phyloP scores from a whole-genome alignment of 768 basidiomycete genomes.

The Imleria badia region DNA sequence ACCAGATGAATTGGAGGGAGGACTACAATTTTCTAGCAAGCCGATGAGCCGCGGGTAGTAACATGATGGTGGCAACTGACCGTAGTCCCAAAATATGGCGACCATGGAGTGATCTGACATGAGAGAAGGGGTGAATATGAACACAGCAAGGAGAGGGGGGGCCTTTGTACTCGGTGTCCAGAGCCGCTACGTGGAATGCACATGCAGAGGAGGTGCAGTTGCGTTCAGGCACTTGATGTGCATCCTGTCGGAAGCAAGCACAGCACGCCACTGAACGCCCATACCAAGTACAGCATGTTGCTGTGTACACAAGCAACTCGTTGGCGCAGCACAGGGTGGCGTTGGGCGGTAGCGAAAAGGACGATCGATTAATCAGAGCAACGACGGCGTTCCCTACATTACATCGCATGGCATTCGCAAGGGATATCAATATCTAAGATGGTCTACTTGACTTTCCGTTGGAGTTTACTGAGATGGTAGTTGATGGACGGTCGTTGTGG shows the following conservation, averaged over 20 bases:
- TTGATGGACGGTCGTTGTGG: slow-evolving; percentile 78
- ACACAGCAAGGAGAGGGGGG: neutral
- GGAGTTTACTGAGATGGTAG: slow-evolving; percentile 82
- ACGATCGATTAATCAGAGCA: neutral
- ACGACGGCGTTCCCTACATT: slow-evolving; percentile 11
- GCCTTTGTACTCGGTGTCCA: slow-evolving; percentile 24
- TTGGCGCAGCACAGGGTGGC: neutral
- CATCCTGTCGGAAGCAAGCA: slow-evolving; percentile 12
- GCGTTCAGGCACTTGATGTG: slow-evolving; percentile 10
- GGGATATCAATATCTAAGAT: slow-evolving; percentile 21
- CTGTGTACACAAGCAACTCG: neutral
- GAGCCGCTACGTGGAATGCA: slow-evolving; percentile 9
- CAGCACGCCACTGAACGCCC: slow-evolving; percentile 24
- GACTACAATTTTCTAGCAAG: slow-evolving; percentile 32
- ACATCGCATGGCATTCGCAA: slow-evolving; percentile 17
- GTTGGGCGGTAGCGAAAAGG: neutral
- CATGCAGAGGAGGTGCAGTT: slow-evolving; percentile 14
- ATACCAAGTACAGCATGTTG: slow-evolving; percentile 17
- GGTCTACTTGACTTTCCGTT: slow-evolving; percentile 68
- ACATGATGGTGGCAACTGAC: slow-evolving; percentile 15
- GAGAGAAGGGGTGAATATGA: slow-evolving; percentile 13
- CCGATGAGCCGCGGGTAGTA: neutral
- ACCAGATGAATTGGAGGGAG: slow-evolving; percentile 29
- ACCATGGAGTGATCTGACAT: slow-evolving; percentile 40
- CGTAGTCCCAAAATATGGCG: slow-evolving; percentile 44